These are phyloP conservation scores for Phaeomoniella chlamydospora DNA, from an alignment of 2,329 filamentous ascomycete genomes.

Conservation along the genomic window DNA sequence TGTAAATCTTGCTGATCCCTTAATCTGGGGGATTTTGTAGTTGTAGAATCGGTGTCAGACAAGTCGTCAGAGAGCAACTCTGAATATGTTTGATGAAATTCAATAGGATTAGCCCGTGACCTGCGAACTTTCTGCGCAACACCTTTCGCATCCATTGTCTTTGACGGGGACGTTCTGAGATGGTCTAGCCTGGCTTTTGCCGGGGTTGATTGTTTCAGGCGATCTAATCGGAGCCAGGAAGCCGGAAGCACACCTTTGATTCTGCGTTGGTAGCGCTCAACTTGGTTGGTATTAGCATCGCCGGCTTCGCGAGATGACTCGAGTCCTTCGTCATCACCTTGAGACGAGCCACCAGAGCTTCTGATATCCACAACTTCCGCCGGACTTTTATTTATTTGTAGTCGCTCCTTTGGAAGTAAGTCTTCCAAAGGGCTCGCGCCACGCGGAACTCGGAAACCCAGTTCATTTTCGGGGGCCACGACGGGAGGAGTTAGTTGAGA, in stretches of 20 bases:
- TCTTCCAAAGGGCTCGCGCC: neutral
- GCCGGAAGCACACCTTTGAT: neutral
- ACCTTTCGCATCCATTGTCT: neutral
- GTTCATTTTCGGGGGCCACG: too few species aligned
- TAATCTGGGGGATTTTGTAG: neutral
- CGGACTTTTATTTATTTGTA: too few species aligned
- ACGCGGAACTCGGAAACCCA: neutral
- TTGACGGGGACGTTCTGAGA: neutral
- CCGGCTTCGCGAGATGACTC: neutral
- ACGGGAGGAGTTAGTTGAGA: too few species aligned
- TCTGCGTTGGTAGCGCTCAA: neutral
- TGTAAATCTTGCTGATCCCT: neutral
- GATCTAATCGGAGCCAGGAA: neutral
- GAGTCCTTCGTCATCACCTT: too few species aligned
- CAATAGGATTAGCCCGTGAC: too few species aligned
- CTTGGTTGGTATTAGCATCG: neutral
- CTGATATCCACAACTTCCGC: too few species aligned
- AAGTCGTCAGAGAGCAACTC: neutral
- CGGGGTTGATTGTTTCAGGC: neutral
- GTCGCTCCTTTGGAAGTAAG: too few species aligned
- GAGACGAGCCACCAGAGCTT: too few species aligned
- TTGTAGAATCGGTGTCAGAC: neutral
- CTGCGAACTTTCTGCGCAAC: neutral
- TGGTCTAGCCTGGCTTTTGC: neutral
- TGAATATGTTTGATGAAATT: too few species aligned